Conservation (phyloP, 331 rosid species). For the Dryas integrifolia region DNA sequence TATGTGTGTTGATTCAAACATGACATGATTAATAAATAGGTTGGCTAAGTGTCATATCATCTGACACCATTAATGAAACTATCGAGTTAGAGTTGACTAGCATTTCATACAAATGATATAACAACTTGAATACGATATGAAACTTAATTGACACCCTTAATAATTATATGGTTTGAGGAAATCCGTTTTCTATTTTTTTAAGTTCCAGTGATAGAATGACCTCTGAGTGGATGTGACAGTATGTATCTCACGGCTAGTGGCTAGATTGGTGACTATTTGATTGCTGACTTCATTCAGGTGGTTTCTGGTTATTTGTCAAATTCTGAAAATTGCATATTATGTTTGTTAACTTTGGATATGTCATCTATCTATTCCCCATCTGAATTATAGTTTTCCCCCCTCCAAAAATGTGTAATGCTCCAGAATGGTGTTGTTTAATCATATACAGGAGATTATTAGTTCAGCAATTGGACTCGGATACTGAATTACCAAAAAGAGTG, state of each 20-base stretch:
- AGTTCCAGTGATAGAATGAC: background rate
- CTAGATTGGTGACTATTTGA: background rate
- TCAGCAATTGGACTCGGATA: background rate
- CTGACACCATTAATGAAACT: background rate
- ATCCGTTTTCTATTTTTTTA: background rate
- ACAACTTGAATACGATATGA: background rate
- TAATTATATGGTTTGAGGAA: background rate
- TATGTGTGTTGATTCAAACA: background rate
- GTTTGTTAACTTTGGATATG: background rate
- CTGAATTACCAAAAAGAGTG: background rate
- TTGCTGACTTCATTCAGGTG: background rate
- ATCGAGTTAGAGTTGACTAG: background rate
- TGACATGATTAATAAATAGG: background rate
- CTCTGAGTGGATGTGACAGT: background rate
- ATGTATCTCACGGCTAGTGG: background rate
- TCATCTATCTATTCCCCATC: background rate
- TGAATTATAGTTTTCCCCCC: background rate
- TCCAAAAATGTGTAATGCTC: background rate
- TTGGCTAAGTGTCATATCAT: background rate
- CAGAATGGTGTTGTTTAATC: too few relatives aligned
- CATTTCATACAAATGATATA: background rate
- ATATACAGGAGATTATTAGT: background rate
- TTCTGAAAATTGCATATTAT: background rate
- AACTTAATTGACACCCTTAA: background rate
- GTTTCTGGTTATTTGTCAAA: background rate